phyloP scores from a whole-genome alignment of 768 basidiomycete genomes.

The Pisolithus marmoratus region DNA sequence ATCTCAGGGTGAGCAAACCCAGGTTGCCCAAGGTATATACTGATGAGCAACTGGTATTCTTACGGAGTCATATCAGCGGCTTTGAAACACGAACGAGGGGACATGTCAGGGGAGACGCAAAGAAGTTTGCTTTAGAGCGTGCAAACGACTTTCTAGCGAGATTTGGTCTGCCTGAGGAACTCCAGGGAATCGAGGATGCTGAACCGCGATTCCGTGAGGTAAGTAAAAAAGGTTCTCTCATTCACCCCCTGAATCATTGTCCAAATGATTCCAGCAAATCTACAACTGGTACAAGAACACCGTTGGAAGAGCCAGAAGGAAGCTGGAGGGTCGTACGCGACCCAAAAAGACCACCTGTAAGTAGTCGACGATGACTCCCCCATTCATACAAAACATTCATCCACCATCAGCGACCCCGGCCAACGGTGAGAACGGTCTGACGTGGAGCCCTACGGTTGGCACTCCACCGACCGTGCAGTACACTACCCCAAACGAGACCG shows the following conservation, averaged over 20 bases:
- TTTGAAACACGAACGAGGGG: constrained; percentile 57
- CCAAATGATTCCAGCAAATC: constrained; percentile 42
- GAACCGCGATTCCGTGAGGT: constrained; percentile 62
- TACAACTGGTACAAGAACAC: constrained; percentile 76
- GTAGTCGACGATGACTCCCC: constrained; percentile 27
- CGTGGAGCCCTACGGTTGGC: constrained; percentile 35
- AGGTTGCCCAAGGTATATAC: constrained; percentile 61
- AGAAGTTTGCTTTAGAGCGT: constrained; percentile 60
- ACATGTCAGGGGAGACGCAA: constrained; percentile 60
- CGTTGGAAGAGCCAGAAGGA: constrained; percentile 53
- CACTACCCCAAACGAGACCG: constrained; percentile 15
- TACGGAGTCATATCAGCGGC: constrained; percentile 46
- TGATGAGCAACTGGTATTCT: constrained; percentile 55
- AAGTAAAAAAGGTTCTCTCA: constrained; percentile 1
- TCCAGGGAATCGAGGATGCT: constrained; percentile 49
- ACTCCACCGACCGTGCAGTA: constrained; percentile 36
- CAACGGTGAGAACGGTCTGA: constrained; percentile 21
- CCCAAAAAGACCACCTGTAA: constrained; percentile 43
- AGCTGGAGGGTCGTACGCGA: constrained; percentile 49
- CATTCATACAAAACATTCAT: background rate
- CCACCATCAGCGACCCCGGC: constrained; percentile 11
- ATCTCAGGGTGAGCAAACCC: constrained; percentile 63
- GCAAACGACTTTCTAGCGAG: constrained; percentile 55
- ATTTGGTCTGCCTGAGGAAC: constrained; percentile 55
- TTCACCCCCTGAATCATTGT: constrained; percentile 2